A percentile compares a stretch with the other conserved stretches of the same genome.
Evolutionary conservation across 2,329 filamentous ascomycete species (phyloP).

Genomic region (Alternaria ethzedia): DNA sequence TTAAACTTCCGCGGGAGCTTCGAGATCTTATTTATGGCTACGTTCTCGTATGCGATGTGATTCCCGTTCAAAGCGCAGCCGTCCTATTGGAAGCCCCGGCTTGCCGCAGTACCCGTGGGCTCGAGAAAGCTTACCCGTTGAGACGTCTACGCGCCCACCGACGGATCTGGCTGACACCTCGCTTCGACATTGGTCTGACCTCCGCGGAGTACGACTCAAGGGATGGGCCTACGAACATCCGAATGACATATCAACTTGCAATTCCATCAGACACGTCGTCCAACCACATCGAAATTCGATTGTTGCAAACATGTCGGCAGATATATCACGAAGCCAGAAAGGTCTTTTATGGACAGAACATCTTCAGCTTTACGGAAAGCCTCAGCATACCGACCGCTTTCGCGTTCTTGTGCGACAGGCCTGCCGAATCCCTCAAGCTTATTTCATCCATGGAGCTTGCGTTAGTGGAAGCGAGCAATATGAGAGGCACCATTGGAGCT

Average conservation of each 20-base stretch:
- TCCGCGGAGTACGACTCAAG: slow-evolving; percentile 3
- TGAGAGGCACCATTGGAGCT: slow-evolving; percentile 17
- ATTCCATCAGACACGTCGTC: not conserved
- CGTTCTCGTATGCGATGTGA: slow-evolving; percentile 20
- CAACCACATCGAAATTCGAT: slow-evolving; percentile 9
- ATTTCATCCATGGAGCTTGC: slow-evolving; percentile 25
- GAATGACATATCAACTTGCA: slow-evolving; percentile 31
- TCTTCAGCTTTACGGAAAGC: slow-evolving; percentile 28
- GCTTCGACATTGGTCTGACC: slow-evolving; percentile 21
- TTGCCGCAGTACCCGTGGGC: slow-evolving; percentile 2
- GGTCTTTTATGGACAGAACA: slow-evolving; percentile 31
- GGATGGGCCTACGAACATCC: slow-evolving; percentile 14
- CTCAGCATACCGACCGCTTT: slow-evolving; percentile 32
- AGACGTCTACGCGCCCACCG: slow-evolving; percentile 9
- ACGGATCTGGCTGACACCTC: slow-evolving; percentile 23
- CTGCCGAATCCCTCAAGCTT: slow-evolving; percentile 15
- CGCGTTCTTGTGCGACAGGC: slow-evolving; percentile 29
- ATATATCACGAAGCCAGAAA: slow-evolving; percentile 28
- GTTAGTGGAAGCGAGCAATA: slow-evolving; percentile 27
- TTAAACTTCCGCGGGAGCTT: slow-evolving; percentile 27
- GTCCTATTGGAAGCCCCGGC: slow-evolving; percentile 1
- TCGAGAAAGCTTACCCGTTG: slow-evolving; percentile 16
- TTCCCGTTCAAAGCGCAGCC: slow-evolving; percentile 22
- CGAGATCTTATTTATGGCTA: slow-evolving; percentile 29
- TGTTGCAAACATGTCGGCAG: slow-evolving; percentile 28